Evolutionary conservation across 1,139 yeast genomes (phyloP).

Genomic region (Meyerozyma smithsonii): DNA sequence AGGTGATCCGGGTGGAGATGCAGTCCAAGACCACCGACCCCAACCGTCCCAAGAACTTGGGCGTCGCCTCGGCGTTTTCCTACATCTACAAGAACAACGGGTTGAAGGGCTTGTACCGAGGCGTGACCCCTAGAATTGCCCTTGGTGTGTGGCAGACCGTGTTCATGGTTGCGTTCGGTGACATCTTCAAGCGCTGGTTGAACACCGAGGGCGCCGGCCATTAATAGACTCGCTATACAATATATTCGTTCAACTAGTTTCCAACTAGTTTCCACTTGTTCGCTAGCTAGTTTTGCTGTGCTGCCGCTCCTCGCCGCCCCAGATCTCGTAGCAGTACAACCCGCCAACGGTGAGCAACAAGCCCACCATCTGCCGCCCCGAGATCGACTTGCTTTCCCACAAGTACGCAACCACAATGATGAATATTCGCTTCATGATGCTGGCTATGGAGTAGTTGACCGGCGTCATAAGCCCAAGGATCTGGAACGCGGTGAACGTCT

Average conservation of each 20-base stretch:
- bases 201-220: conserved; percentile 43
- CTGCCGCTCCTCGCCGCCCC: conserved; percentile 40
- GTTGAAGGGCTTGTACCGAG: conserved; percentile 86
- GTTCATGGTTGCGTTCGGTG: conserved; percentile 99
- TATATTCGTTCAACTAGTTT: conserved; percentile 3
- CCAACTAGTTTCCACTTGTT: no score
- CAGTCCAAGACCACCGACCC: conserved; percentile 91
- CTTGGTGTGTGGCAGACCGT: conserved; percentile 98
- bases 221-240: conserved; percentile 10
- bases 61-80: conserved; percentile 71
- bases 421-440: conserved; percentile 79
- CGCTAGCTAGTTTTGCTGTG: conserved; percentile 6
- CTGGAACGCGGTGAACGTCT: conserved; percentile 85
- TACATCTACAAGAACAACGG: conserved; percentile 85
- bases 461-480: conserved; percentile 82
- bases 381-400: conserved; percentile 64
- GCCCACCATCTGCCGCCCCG: conserved; percentile 61
- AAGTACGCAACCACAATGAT: conserved; percentile 76
- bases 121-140: conserved; percentile 95
- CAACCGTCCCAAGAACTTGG: conserved; percentile 87
- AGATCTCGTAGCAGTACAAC: conserved; percentile 65
- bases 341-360: conserved; percentile 63
- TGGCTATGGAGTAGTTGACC: conserved; percentile 88
- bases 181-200: conserved; percentile 52
- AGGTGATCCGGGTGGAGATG: conserved; percentile 96